A percentile compares a stretch with the other conserved stretches of the same genome.
Evolutionary conservation across 2,329 filamentous ascomycete genomes (phyloP).

Genomic region (Ambrosiella cleistominuta): DNA sequence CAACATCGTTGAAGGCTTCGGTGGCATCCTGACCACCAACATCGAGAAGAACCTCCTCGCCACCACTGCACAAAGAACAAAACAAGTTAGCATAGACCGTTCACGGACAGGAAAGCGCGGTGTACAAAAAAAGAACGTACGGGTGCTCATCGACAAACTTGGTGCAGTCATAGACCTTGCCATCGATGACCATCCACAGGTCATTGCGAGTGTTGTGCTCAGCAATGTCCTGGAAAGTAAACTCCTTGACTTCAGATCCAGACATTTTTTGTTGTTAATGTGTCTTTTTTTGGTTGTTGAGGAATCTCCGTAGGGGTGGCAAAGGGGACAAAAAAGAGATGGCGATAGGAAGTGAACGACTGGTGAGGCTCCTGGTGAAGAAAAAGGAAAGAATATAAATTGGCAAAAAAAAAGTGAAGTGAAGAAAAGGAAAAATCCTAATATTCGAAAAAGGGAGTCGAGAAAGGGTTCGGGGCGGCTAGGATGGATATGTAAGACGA

Average conservation of each 20-base stretch:
- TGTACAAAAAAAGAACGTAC: conserved; percentile 29
- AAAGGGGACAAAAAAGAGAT: background rate
- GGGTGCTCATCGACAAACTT: conserved; percentile 96
- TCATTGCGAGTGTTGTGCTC: conserved; percentile 90
- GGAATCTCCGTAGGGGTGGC: background rate
- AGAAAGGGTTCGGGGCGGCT: background rate
- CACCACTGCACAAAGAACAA: conserved; percentile 45
- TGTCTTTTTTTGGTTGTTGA: background rate
- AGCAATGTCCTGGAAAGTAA: conserved; percentile 66
- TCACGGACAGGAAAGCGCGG: background rate
- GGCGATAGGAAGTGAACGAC: background rate
- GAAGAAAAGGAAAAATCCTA: background rate
- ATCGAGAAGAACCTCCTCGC: conserved; percentile 94
- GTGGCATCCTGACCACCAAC: conserved; percentile 91
- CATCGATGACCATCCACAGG: conserved; percentile 77
- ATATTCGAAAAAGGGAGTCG: background rate
- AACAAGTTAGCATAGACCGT: background rate
- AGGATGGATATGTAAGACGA: background rate
- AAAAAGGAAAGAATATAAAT: background rate
- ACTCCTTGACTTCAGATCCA: conserved; percentile 24
- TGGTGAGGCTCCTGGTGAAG: background rate
- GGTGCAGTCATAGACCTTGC: conserved; percentile 83
- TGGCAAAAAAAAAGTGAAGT: background rate
- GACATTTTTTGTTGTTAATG: background rate
- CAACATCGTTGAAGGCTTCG: conserved; percentile 97